Conservation (phyloP, 1,284 basidiomycete genomes). For the Rhizopogon parksii region DNA sequence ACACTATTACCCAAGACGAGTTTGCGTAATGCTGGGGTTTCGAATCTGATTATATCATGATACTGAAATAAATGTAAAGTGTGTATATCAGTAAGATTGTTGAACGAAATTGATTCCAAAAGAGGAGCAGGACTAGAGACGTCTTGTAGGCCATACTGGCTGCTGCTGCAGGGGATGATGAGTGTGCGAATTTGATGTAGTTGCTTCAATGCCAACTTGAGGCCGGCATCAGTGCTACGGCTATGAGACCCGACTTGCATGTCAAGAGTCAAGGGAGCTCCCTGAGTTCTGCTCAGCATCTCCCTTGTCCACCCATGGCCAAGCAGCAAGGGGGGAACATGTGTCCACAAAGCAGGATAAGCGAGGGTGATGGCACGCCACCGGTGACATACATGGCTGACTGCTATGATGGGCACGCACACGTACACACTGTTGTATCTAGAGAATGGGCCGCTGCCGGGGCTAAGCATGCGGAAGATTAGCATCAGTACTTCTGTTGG, state of each 20-base stretch:
- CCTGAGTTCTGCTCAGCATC: background rate
- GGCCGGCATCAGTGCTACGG: background rate
- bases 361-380: background rate
- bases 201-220: background rate
- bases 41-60: background rate
- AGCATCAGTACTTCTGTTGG: no score
- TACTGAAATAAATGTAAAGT: background rate
- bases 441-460: no score
- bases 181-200: background rate
- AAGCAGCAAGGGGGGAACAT: background rate
- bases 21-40: background rate
- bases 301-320: background rate
- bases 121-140: background rate
- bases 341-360: background rate
- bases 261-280: no score
- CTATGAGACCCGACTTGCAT: constrained; percentile 6
- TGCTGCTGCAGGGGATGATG: no score
- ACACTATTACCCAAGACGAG: background rate
- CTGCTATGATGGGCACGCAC: background rate
- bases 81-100: background rate
- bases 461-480: background rate
- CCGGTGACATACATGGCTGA: background rate
- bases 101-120: background rate
- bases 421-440: background rate
- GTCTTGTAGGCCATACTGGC: background rate